These are phyloP conservation scores for Tephrocybe rancida DNA, from an alignment of 768 basidiomycete species.

Conservation along the genomic window DNA sequence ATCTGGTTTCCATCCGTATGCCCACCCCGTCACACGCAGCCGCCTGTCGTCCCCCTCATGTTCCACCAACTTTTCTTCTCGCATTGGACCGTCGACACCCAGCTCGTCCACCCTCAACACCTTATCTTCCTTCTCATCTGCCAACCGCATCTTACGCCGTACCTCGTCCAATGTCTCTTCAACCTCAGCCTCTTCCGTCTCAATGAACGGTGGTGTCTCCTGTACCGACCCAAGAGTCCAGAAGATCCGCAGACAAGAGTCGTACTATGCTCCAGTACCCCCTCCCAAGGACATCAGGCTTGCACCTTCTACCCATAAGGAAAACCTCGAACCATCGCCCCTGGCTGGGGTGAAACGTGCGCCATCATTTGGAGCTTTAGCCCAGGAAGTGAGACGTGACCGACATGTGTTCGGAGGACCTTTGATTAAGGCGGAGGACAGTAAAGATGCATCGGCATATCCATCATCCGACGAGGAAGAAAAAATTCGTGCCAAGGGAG, in stretches of 20 bases:
- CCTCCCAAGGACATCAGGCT: constrained; percentile 32
- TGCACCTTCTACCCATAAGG: constrained; percentile 13
- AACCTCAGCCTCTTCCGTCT: constrained; percentile 45
- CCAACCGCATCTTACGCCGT: constrained; percentile 42
- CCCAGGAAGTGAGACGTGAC: constrained; percentile 29
- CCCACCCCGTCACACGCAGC: constrained; percentile 39
- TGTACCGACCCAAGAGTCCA: constrained; percentile 52
- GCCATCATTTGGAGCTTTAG: constrained; percentile 55
- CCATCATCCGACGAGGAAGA: constrained; percentile 81
- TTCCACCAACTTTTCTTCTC: constrained; percentile 36
- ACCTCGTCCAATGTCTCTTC: constrained; percentile 46
- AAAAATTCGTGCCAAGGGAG: constrained; percentile 56
- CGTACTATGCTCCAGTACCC: constrained; percentile 34
- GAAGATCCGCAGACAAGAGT: constrained; percentile 53
- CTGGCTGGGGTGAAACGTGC: constrained; percentile 52
- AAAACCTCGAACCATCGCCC: constrained; percentile 16
- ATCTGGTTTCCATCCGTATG: constrained; percentile 61
- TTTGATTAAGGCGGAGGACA: constrained; percentile 22
- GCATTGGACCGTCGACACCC: constrained; percentile 59
- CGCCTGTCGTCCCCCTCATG: constrained; percentile 45
- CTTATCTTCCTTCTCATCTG: constrained; percentile 38
- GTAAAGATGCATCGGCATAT: constrained; percentile 37
- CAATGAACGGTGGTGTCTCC: constrained; percentile 34
- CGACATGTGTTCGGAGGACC: constrained; percentile 13
- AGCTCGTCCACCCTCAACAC: constrained; percentile 67